phyloP scores from a whole-genome alignment of 1,284 basidiomycete genomes.

The Takashimella koratensis region DNA sequence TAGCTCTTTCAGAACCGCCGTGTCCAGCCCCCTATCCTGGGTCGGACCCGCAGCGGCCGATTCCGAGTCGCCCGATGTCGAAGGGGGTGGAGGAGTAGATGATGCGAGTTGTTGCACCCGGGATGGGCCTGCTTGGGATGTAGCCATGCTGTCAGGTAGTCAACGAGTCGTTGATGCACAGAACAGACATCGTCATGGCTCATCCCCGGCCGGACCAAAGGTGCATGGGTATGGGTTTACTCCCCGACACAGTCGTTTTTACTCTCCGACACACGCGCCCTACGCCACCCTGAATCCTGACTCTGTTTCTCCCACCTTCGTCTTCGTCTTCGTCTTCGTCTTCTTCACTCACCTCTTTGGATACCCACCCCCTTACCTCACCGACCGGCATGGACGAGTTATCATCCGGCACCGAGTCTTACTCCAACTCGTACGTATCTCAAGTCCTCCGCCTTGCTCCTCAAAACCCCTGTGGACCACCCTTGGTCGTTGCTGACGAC shows the following conservation, averaged over 20 bases:
- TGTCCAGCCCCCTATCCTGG: constrained; percentile 54
- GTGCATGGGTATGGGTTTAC: not conserved
- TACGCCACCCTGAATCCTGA: not conserved
- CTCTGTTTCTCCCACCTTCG: not conserved
- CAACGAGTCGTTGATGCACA: too few species aligned
- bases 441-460: not conserved
- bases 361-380: too few species aligned
- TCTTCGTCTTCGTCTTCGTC: not conserved
- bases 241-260: not conserved
- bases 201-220: not conserved
- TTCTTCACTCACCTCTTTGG: not conserved
- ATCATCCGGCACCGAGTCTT: constrained; percentile 49
- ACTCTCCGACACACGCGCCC: not conserved
- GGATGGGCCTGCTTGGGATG: constrained; percentile 17
- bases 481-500: too few species aligned
- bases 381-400: constrained; percentile 43
- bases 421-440: constrained; percentile 47
- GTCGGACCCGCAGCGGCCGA: constrained; percentile 20
- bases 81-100: constrained; percentile 31
- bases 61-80: constrained; percentile 45
- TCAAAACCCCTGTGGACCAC: not conserved
- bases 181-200: too few species aligned
- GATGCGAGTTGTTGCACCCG: constrained; percentile 9
- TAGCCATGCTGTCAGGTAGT: too few species aligned
- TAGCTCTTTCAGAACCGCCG: constrained; percentile 68